Evolutionary conservation across 371 early-diverging fungal species (phyloP).

Genomic region (Chytridiales sp.): DNA sequence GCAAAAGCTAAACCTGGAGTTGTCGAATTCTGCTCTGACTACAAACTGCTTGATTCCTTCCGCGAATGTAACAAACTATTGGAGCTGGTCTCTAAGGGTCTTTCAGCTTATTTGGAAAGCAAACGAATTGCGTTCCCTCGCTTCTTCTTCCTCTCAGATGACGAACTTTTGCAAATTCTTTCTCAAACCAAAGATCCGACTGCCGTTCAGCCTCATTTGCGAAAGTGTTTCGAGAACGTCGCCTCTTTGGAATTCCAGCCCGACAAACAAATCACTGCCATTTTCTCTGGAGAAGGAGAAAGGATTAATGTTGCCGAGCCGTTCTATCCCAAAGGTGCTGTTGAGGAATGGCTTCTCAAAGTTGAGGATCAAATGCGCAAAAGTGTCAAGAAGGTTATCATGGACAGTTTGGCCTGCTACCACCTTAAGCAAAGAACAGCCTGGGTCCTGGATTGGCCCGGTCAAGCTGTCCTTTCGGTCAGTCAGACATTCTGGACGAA

Average conservation of each 20-base stretch:
- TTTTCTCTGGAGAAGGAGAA: conserved; percentile 60
- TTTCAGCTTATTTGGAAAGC: conserved; percentile 57
- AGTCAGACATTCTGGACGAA: conserved; percentile 57
- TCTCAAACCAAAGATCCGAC: conserved; percentile 63
- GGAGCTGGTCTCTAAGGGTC: conserved; percentile 59
- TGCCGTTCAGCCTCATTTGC: conserved; percentile 60
- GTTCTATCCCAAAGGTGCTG: conserved; percentile 55
- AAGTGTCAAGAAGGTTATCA: conserved; percentile 51
- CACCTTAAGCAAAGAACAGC: conserved; percentile 38
- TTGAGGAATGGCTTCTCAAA: conserved; percentile 57
- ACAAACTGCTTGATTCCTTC: conserved; percentile 55
- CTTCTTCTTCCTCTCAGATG: conserved; percentile 63
- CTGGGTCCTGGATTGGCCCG: conserved; percentile 60
- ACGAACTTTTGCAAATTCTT: conserved; percentile 60
- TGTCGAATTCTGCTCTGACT: conserved; percentile 54
- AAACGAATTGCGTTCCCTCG: conserved; percentile 61
- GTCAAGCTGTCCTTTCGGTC: conserved; percentile 54
- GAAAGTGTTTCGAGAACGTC: conserved; percentile 62
- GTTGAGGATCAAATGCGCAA: conserved; percentile 57
- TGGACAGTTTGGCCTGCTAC: conserved; percentile 46
- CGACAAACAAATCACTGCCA: conserved; percentile 50
- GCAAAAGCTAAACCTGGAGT: conserved; percentile 50
- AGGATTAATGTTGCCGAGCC: conserved; percentile 46
- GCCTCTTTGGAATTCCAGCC: conserved; percentile 50
- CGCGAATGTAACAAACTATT: conserved; percentile 59